These are phyloP conservation scores for Colletotrichum sp. DNA, from an alignment of 2,329 filamentous ascomycete genomes.

Conservation along the genomic window DNA sequence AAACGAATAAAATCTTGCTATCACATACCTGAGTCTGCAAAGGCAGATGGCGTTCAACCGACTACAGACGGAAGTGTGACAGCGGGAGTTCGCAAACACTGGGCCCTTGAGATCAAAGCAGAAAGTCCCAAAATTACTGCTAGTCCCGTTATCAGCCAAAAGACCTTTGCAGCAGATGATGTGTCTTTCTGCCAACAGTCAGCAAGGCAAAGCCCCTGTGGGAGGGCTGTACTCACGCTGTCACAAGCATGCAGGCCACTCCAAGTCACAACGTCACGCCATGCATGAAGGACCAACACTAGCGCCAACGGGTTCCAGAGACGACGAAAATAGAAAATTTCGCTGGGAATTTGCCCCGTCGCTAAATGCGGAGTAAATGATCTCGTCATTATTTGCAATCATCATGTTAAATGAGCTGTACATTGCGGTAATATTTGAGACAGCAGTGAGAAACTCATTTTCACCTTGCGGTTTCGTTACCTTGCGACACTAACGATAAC, in stretches of 20 bases:
- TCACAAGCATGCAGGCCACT: not conserved
- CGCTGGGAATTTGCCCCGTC: not conserved
- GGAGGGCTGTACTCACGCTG: not conserved
- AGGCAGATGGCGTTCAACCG: not conserved
- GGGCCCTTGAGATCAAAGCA: not conserved
- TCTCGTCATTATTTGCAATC: not conserved
- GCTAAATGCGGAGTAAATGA: not conserved
- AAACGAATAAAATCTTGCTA: not conserved
- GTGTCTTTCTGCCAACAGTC: not conserved
- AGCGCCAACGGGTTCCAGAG: not conserved
- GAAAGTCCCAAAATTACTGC: not conserved
- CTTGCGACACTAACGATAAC: not conserved
- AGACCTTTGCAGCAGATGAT: not conserved
- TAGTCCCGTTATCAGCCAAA: not conserved
- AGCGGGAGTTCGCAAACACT: not conserved
- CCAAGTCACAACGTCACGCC: not conserved
- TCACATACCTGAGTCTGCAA: not conserved
- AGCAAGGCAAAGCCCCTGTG: not conserved
- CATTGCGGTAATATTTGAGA: not conserved
- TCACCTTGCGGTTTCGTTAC: not conserved
- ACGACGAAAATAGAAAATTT: not conserved
- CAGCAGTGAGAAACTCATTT: rapidly evolving
- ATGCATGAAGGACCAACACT: not conserved
- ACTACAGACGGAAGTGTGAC: not conserved
- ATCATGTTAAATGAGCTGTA: not conserved